phyloP scores from a whole-genome alignment of 1,139 yeast genomes.

The Suhomyces atakaporum region DNA sequence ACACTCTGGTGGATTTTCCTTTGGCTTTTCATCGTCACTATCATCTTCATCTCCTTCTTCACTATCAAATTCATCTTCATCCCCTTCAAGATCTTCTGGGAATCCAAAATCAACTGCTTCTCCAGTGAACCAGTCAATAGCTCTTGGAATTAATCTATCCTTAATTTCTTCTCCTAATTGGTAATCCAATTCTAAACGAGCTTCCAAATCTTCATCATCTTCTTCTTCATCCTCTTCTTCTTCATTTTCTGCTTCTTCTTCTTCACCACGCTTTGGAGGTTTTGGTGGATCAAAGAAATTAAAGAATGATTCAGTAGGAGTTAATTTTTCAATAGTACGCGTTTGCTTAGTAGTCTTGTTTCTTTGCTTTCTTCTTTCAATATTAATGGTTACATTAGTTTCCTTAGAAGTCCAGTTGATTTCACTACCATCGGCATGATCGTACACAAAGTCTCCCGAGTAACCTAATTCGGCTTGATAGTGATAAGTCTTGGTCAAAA shows the following conservation, averaged over 20 bases:
- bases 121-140: constrained; percentile 98
- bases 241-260: constrained; percentile 38
- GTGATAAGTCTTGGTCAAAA: constrained; percentile 81
- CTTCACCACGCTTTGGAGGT: constrained; percentile 57
- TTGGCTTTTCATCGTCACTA: constrained; percentile 34
- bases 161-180: constrained; percentile 95
- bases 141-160: constrained; percentile 93
- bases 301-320: constrained; percentile 93
- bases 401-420: constrained; percentile 85
- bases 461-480: constrained; percentile 94
- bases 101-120: constrained; percentile 74
- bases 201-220: constrained; percentile 76
- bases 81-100: constrained; percentile 48
- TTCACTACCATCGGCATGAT: constrained; percentile 90
- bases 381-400: constrained; percentile 76
- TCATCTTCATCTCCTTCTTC: constrained; percentile 53
- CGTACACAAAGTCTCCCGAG: constrained; percentile 95
- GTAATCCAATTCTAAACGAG: constrained; percentile 86
- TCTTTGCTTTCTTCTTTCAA: constrained; percentile 96
- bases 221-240: constrained; percentile 56
- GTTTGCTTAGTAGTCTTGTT: constrained; percentile 97
- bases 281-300: constrained; percentile 93
- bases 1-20: constrained; percentile 82
- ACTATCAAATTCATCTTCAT: constrained; percentile 42
- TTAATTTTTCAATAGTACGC: constrained; percentile 90